A percentile compares a stretch with the other conserved stretches of the same genome.
Conservation (phyloP, 352 stramenopile genomes). For the Globisporangium cylindrosporum region DNA sequence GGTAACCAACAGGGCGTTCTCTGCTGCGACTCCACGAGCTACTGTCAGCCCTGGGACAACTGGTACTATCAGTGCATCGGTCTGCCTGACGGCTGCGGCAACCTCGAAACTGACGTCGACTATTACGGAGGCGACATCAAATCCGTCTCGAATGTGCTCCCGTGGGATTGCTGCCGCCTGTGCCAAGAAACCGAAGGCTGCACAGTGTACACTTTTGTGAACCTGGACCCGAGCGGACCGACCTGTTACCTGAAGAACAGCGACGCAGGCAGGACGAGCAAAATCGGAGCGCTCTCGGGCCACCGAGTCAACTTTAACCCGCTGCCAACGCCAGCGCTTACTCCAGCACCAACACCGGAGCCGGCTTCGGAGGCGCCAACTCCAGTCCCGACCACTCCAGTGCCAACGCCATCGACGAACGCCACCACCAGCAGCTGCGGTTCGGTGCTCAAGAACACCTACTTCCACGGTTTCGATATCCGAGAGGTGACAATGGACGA, state of each 20-base stretch:
- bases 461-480: conserved; percentile 14
- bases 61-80: conserved; percentile 19
- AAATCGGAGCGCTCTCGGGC: conserved; percentile 3
- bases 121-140: conserved; percentile 27
- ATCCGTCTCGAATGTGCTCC: conserved; percentile 4
- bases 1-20: too few relatives aligned
- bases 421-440: too few relatives aligned
- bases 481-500: not conserved
- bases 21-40: too few relatives aligned
- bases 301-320: conserved; percentile 2
- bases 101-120: conserved; percentile 25
- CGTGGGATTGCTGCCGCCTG: conserved; percentile 8
- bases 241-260: conserved; percentile 32
- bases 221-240: conserved; percentile 9
- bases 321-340: not conserved
- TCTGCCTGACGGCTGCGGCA: conserved; percentile 12
- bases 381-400: not conserved
- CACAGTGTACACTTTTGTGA: conserved; percentile 26
- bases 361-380: too few relatives aligned
- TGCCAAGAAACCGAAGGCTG: conserved; percentile 13
- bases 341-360: not conserved
- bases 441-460: conserved; percentile 13
- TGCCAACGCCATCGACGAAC: not conserved
- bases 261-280: not conserved
- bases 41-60: too few relatives aligned